phyloP scores from a whole-genome alignment of 345 rosid genomes.

The Eucalyptus curtisii region DNA sequence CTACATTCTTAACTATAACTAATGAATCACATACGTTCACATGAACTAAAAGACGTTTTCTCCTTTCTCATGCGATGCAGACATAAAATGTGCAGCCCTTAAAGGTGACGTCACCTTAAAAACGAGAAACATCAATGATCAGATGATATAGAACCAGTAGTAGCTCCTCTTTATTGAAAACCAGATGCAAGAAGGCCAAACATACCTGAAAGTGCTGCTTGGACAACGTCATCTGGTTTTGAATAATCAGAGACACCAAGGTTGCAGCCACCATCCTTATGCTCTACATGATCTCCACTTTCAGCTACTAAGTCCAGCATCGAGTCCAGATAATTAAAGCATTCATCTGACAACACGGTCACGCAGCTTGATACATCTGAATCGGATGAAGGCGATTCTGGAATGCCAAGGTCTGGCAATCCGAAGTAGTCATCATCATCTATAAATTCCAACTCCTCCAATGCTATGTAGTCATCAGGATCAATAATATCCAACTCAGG shows the following conservation, averaged over 20 bases:
- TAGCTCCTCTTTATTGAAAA: neutral
- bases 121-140: neutral
- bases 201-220: slow-evolving; percentile 13
- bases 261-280: slow-evolving; percentile 1
- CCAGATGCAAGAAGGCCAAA: neutral
- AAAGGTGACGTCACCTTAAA: neutral
- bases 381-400: slow-evolving; percentile 23
- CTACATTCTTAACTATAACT: neutral
- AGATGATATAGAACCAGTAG: neutral
- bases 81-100: neutral
- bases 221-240: slow-evolving; percentile 2
- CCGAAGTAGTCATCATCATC: slow-evolving; percentile 26
- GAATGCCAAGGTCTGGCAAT: slow-evolving; percentile 26
- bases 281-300: neutral
- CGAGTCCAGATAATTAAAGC: slow-evolving; percentile 22
- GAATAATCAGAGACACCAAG: slow-evolving; percentile 1
- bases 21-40: neutral
- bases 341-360: slow-evolving; percentile 32
- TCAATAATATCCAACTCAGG: slow-evolving; percentile 1
- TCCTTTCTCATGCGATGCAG: neutral
- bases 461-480: slow-evolving; percentile 10
- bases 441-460: neutral
- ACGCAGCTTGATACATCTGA: slow-evolving; percentile 38
- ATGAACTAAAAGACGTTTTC: neutral
- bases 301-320: slow-evolving; percentile 23